phyloP scores from a whole-genome alignment of 768 basidiomycete species.

The Phlebiopsis gigantea region DNA sequence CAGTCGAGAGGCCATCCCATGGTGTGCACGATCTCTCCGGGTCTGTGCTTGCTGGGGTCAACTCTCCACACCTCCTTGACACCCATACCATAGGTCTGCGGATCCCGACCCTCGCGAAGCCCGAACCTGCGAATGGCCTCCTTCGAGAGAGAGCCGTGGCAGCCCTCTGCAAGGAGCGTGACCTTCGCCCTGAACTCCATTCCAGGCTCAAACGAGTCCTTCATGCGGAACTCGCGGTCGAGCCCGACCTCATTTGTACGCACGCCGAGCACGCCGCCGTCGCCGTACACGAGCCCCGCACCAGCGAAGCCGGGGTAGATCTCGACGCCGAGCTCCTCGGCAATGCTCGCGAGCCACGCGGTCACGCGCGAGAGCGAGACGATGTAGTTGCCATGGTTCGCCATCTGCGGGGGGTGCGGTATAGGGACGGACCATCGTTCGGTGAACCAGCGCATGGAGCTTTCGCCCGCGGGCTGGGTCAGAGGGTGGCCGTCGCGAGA shows the following conservation, averaged over 20 bases:
- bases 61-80: constrained; percentile 98
- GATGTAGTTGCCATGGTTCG: constrained; percentile 91
- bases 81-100: constrained; percentile 94
- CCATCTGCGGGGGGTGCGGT: constrained; percentile 97
- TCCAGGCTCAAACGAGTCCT: constrained; percentile 89
- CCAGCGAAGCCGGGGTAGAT: constrained; percentile 97
- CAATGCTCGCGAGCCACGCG: constrained; percentile 82
- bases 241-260: constrained; percentile 93
- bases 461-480: constrained; percentile 70
- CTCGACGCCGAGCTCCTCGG: constrained; percentile 86
- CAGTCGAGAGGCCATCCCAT: constrained; percentile 89
- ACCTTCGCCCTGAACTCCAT: constrained; percentile 94
- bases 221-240: constrained; percentile 67
- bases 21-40: constrained; percentile 88
- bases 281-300: constrained; percentile 66
- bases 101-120: constrained; percentile 62
- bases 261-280: constrained; percentile 72
- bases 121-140: constrained; percentile 68
- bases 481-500: constrained; percentile 67
- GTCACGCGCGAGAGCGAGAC: constrained; percentile 85
- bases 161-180: constrained; percentile 91
- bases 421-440: constrained; percentile 64
- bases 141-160: constrained; percentile 89
- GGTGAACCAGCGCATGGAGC: constrained; percentile 85
- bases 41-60: constrained; percentile 50